Evolutionary conservation across 139 green algal species (phyloP), one percentile per base, ranked within the genome.

Genomic region (Astrephomene gubernaculifera): DNA sequence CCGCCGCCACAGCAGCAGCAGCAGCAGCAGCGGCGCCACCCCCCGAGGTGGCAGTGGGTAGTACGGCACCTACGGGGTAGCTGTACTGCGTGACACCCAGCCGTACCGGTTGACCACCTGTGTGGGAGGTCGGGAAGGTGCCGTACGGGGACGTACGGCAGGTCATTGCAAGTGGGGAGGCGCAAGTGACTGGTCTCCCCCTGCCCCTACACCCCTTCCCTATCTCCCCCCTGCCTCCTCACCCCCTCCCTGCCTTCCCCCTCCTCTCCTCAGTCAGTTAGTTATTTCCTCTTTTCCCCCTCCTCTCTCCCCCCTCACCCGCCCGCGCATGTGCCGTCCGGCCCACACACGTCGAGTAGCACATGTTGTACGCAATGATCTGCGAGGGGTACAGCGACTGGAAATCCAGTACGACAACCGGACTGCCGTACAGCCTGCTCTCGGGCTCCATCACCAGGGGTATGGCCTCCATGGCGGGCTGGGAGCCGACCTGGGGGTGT

Each of bases 321-420:
- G 90, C 88, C 0, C 71, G 49, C 5, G 86, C 89, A 75, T 98
- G 95, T 8, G 72, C 22, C 2, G 93, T 91, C 0, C 92, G 87
- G 29, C 97, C 97, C 31, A 99, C 24, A 79, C 90, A 95, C 12
- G 97, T 99, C 44, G 87, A 94, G 93, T 95, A 99, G 95, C 97
- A 99, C 21, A 99, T 93, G 91, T 99, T 99, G 94, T 99, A 98
- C 4, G 97, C 97, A 75, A 99, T 99, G 81, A 99, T 91, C 71
- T 71, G 92, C 53, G 94, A 98, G 38, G 97, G 97, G 91, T 99
- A 99, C 22, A 99, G 96, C 14, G 91, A 96, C 92, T 99, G 96
- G 87, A 99, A 99, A 90, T 99, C 97, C 78, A 99, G 93, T 61
- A 99, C 97, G 27, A 98, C 86, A 21, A 97, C 92, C 4, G 97